Base-by-base conservation (phyloP, 2,329 filamentous ascomycete species). In the Emericellopsis cladophorae region DNA sequence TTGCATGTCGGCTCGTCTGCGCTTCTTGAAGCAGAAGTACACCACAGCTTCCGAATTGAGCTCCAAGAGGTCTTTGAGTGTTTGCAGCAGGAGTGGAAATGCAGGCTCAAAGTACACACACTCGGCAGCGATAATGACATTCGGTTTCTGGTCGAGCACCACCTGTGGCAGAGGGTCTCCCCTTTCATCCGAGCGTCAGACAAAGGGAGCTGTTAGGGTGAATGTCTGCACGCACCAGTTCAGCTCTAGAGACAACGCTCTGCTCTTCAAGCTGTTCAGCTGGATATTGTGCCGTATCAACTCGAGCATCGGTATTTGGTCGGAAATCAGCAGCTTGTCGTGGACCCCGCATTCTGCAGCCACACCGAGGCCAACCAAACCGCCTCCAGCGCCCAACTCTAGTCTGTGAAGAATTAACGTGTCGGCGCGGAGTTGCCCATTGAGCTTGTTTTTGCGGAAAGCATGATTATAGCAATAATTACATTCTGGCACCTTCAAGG, bases 61-160 rank as follows among this genome's bases (percentile, higher is more conserved):
- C 14, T 75, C 72, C 48, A 95, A 68, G 37, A 95, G 68, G 46
- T 84, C 78, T 44, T 74, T 67, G 48, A 96, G 65, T 6, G 90
- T 96, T 47, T 78, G 66, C 54, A 92, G 73, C 37, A 98, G 72
- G 29, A 95, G 68, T 24, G 90, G 89, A 55, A 96, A 96, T 1
- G 92, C 86, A 3, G 90, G 88, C 61, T 96, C 92, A 59, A 94
- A 94, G 66, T 96, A 98, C 38, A 95, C 88, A 62, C 90, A 96
- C 60, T 96, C 92, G 33, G 89, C 90, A 4, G 92, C 92, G n/a
- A 96, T 72, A 42, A 98, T 79, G 42, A 95, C 69, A 52, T 89
- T 79, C 15, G 88, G 86, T 46, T 74, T 74, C 49, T 69, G 67
- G 41, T 68, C 61, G 40, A 68, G 49, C 35, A 81, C 64, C 35